Conservation (phyloP, 768 basidiomycete species). For the Serendipita sp. region DNA sequence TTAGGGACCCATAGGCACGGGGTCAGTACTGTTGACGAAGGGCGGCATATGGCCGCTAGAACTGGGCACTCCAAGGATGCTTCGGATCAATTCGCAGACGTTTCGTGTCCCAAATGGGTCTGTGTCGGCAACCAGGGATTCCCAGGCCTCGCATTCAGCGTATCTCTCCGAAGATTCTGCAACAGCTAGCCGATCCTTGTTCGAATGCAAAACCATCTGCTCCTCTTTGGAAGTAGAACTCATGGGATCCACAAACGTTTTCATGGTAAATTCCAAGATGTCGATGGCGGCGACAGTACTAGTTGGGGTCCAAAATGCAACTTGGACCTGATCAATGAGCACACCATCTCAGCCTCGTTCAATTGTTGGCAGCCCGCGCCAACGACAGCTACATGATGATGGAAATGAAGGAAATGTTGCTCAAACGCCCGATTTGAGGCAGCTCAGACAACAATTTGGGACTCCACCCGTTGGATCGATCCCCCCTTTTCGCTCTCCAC, state of each 20-base stretch:
- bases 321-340: neutral
- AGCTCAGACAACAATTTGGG: slow-evolving; percentile 11
- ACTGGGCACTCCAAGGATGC: neutral
- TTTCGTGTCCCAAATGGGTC: neutral
- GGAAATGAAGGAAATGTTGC: neutral
- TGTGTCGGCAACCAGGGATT: neutral
- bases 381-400: slow-evolving; percentile 3
- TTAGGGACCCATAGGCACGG: neutral
- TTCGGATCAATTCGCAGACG: neutral
- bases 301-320: neutral
- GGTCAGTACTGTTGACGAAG: neutral
- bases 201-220: too few relatives aligned
- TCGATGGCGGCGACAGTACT: neutral
- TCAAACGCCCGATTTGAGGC: slow-evolving; percentile 10
- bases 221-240: neutral
- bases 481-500: slow-evolving; percentile 9
- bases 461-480: slow-evolving; percentile 10
- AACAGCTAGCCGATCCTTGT: too few relatives aligned
- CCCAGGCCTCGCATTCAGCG: too few relatives aligned
- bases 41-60: slow-evolving; percentile 7
- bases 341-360: slow-evolving; percentile 13
- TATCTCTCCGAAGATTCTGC: too few relatives aligned
- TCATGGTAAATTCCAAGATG: neutral
- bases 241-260: neutral
- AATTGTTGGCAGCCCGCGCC: slow-evolving; percentile 12